Evolutionary conservation across 345 rosid genomes (phyloP), one percentile per base, ranked within the genome.

Genomic region (Aquilaria sinensis): DNA sequence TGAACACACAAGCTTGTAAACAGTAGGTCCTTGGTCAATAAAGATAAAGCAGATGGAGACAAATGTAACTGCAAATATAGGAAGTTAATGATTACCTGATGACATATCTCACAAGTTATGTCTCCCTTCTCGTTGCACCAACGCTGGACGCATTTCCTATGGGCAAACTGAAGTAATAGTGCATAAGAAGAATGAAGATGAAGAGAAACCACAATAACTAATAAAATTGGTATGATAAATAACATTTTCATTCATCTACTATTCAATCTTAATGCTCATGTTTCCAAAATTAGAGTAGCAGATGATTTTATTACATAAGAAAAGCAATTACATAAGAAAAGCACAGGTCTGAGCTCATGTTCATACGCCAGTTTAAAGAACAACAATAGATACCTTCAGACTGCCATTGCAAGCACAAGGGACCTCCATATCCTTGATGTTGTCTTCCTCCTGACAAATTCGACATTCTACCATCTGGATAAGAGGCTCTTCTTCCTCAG

Each of bases 111-210:
- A 71, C 99, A 94, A 56, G 77, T 86, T 70, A 76, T 83, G 71
- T 90, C 95, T 41, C 99, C 95, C 71, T 94, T 94, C 84, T 90
- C 97, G 53, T 90, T 75, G 74, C 97, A 94, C 99, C 99, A 94
- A 67, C 75, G 95, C 70, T 94, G 99, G 54, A 94, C 97, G 67
- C 99, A 94, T 73, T 94, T 90, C 81, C 97, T 76, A 81, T 94
- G 99, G 49, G 99, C 99, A 85, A 76, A 94, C 97, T 94, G 57
- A 5, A 68, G 43, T 32, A 60, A 56, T 34, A 43, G 32, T 49
- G 48, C 55, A 32, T 58, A 49, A 49, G 63, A 66, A 70, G 75
- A 50, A 30, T 47, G 16, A 1, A 29, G 37, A 37, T 37, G 43
- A 37, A 4, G 43, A 37, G 7, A 1, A 37, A 3, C 8, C 43